Evolutionary conservation across 2,329 filamentous ascomycete species (phyloP).

Genomic region (Pseudofabraea citricarpa): DNA sequence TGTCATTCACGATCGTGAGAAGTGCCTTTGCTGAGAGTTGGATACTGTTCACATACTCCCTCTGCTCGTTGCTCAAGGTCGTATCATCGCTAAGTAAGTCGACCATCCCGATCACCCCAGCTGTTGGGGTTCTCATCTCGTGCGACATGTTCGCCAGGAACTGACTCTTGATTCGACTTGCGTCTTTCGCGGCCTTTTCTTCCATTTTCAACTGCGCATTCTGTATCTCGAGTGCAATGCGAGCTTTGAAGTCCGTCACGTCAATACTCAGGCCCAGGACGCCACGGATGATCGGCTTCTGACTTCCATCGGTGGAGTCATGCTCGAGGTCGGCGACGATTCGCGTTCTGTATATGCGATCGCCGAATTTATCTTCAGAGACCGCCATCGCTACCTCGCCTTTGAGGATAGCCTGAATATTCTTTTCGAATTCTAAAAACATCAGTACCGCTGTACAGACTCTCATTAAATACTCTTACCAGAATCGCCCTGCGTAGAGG

Average conservation of each 20-base stretch:
- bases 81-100: conserved; percentile 19
- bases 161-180: conserved; percentile 19
- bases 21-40: conserved; percentile 18
- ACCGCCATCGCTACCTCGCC: conserved; percentile 16
- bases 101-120: conserved; percentile 22
- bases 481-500: conserved; percentile 9
- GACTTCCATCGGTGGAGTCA: conserved; percentile 10
- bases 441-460: background rate
- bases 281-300: conserved; percentile 15
- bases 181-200: conserved; percentile 21
- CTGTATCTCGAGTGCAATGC: conserved; percentile 16
- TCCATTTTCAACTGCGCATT: conserved; percentile 16
- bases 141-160: conserved; percentile 24
- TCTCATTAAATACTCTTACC: conserved; percentile 5
- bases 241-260: conserved; percentile 18
- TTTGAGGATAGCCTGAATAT: conserved; percentile 12
- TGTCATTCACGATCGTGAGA: conserved; percentile 61
- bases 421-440: conserved; percentile 12
- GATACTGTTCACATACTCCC: conserved; percentile 19
- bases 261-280: conserved; percentile 20
- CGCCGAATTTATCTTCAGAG: conserved; percentile 15
- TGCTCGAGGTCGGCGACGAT: conserved; percentile 19
- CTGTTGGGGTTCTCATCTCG: conserved; percentile 21
- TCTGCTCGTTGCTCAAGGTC: conserved; percentile 14
- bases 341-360: conserved; percentile 14